Evolutionary conservation across 1,284 basidiomycete species (phyloP).

Genomic region (Schizopora paradoxa): DNA sequence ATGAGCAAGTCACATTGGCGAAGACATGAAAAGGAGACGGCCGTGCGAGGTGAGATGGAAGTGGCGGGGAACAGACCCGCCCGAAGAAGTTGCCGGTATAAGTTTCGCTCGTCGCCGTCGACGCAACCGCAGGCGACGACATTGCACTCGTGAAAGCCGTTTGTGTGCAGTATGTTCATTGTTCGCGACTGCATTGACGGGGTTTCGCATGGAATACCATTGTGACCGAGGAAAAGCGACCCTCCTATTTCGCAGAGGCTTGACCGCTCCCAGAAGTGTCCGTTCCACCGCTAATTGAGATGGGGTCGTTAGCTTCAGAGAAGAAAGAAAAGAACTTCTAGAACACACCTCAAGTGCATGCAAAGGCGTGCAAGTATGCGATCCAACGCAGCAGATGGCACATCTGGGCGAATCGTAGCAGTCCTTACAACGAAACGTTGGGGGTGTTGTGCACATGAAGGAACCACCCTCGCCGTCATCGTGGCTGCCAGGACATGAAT

Average conservation of each 20-base stretch:
- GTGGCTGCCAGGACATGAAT: too few species aligned
- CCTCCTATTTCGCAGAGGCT: neutral
- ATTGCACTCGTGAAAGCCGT: neutral
- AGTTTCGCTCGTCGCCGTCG: too few species aligned
- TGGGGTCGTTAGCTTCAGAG: neutral
- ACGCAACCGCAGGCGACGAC: too few species aligned
- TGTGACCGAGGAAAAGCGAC: neutral
- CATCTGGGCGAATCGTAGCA: neutral
- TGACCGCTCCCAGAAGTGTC: neutral
- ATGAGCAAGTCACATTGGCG: conserved; percentile 3
- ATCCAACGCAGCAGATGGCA: neutral
- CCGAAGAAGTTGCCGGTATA: conserved; percentile 6
- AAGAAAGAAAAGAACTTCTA: neutral
- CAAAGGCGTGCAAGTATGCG: neutral
- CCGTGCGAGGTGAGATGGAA: neutral
- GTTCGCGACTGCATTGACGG: neutral
- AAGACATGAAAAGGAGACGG: conserved; percentile 1
- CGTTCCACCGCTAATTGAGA: neutral
- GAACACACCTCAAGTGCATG: neutral
- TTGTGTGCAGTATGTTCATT: neutral
- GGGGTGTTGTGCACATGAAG: too few species aligned
- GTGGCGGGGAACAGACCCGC: conserved; percentile 6
- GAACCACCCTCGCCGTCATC: too few species aligned
- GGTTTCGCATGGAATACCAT: too few species aligned
- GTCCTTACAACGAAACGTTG: neutral